Evolutionary conservation across 2,329 filamentous ascomycete genomes (phyloP), one percentile per base, ranked within the genome.

Genomic region (Fusarium luffae): DNA sequence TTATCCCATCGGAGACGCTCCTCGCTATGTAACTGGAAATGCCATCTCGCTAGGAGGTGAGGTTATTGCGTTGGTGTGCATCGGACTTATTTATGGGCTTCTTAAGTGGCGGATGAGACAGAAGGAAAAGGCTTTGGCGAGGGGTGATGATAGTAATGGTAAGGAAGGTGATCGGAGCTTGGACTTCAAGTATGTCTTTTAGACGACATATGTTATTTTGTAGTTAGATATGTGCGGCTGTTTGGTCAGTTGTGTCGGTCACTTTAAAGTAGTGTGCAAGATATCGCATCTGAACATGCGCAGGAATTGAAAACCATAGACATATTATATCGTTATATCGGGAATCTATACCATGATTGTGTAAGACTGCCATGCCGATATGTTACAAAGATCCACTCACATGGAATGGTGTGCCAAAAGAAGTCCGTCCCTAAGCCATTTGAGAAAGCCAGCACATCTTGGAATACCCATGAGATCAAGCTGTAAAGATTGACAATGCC

Each of bases 11-110:
- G 18, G 42, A 2, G 66, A 74, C 14, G 59, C 67, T 3, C 71
- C 71, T 6, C 50, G 78, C 4, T 79, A 79, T 28, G 66, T 79
- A 23, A 74, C 58, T 40, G 78, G 78, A 1, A 72, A 77, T 30
- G 71, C 75, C 0, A 68, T 79, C 21, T 76, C 76, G 1, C 67
- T 79, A 1, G 77, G 73, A 0, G 66, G 75, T 3, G 74, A 78
- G 7, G 57, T 68, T 1, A 41, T 76, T 21, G 77, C 76, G 2
- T 51, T 78, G 8, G n/a, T 68, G 0, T 68, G 73, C 7, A 69
- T 79, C 0, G 71, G 75, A 1, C 48, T 70, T 9, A 60, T 78
- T 5, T 77, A 77, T 69, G 57, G 61, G 2, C 66, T 75, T 10
- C 73, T 78, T 13, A 71, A 71, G 16, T 51, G 76, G 19, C 71